Conservation (phyloP, 75 land plant genomes). For the Picea sitchensis region DNA sequence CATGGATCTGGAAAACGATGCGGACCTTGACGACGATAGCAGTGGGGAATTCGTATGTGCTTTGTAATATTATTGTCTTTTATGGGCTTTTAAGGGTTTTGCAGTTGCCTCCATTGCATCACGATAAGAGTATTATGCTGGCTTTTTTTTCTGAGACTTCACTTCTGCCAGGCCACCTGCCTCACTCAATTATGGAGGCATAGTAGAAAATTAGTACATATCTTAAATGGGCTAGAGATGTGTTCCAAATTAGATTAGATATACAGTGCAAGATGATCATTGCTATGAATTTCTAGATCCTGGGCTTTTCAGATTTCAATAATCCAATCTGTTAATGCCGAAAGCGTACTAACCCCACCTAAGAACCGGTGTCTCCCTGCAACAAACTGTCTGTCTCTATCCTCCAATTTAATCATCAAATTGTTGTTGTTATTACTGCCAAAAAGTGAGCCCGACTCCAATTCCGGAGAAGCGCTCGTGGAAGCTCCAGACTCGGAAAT, state of each 20-base stretch:
- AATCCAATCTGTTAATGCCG: background rate
- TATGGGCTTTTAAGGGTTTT: too few species aligned
- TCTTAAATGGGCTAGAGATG: too few species aligned
- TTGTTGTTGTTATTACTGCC: slow-evolving; percentile 14
- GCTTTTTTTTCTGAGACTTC: too few species aligned
- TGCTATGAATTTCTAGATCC: too few species aligned
- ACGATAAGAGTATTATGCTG: too few species aligned
- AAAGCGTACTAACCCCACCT: slow-evolving; percentile 12
- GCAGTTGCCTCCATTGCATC: too few species aligned
- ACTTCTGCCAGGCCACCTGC: too few species aligned
- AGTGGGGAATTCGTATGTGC: slow-evolving; percentile 87
- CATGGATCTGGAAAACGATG: slow-evolving; percentile 70
- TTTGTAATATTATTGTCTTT: slow-evolving; percentile 20
- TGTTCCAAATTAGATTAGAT: too few species aligned
- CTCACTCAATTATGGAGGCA: too few species aligned
- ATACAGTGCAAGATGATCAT: too few species aligned
- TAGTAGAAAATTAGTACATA: too few species aligned
- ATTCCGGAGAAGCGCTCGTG: background rate
- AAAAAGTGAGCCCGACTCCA: slow-evolving; percentile 16
- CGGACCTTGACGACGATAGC: slow-evolving; percentile 76
- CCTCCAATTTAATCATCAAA: slow-evolving; percentile 14
- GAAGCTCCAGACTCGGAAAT: background rate
- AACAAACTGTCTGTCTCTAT: slow-evolving; percentile 12
- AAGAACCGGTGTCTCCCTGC: slow-evolving; percentile 14
- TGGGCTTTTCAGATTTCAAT: too few species aligned